These are phyloP conservation scores for Colletotrichum shisoi DNA, from an alignment of 2,329 filamentous ascomycete species.

Conservation along the genomic window DNA sequence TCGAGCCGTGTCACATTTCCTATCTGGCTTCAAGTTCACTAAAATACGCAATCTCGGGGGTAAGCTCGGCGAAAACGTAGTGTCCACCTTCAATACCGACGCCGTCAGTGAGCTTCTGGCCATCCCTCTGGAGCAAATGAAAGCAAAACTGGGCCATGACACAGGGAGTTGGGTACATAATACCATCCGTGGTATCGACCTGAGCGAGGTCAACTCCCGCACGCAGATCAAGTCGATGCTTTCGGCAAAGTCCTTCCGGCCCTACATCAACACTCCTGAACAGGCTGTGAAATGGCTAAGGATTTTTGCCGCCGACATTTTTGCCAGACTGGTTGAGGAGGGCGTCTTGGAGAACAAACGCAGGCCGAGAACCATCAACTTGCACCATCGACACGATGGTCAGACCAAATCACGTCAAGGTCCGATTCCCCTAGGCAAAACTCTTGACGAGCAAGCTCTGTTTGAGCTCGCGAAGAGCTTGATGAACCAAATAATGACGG, in stretches of 20 bases:
- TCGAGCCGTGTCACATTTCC: constrained; percentile 79
- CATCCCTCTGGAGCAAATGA: constrained; percentile 77
- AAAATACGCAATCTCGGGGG: constrained; percentile 96
- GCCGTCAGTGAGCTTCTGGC: constrained; percentile 76
- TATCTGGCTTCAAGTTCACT: constrained; percentile 87
- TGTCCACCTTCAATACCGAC: constrained; percentile 82
- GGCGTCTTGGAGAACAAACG: constrained; percentile 87
- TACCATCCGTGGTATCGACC: constrained; percentile 84
- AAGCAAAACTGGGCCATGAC: constrained; percentile 80
- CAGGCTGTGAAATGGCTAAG: constrained; percentile 85
- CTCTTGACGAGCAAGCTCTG: constrained; percentile 74
- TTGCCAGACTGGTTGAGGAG: constrained; percentile 87
- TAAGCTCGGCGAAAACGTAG: constrained; percentile 88
- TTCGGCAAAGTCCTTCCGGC: constrained; percentile 93
- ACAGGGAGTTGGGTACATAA: constrained; percentile 86
- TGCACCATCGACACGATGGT: constrained; percentile 79
- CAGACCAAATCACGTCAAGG: constrained; percentile 78
- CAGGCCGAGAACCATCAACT: constrained; percentile 82
- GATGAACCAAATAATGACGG: constrained; percentile 77
- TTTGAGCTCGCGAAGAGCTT: constrained; percentile 80
- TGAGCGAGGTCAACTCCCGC: constrained; percentile 85
- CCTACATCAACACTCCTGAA: constrained; percentile 78
- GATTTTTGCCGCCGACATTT: constrained; percentile 93
- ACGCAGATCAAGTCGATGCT: constrained; percentile 98
- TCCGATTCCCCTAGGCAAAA: constrained; percentile 78